These are phyloP conservation scores for Paraglomus brasilianum DNA, from an alignment of 192 early-diverging fungal species.

Conservation along the genomic window DNA sequence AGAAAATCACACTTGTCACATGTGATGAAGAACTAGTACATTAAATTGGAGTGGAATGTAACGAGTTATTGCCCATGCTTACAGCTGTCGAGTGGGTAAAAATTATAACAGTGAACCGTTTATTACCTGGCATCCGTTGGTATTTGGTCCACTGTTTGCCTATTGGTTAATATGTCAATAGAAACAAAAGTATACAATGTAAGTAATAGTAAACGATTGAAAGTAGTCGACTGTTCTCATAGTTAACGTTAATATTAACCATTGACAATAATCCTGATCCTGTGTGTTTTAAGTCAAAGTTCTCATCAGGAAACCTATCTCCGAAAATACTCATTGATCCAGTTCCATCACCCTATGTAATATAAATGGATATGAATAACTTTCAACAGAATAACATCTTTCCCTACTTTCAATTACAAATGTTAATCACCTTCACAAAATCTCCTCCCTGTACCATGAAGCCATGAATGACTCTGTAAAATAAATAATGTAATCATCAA, in stretches of 20 bases:
- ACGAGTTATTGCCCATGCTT: background rate
- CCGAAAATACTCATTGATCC: conserved; percentile 87
- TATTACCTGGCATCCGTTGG: conserved; percentile 81
- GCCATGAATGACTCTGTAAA: conserved; percentile 77
- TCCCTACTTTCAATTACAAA: background rate
- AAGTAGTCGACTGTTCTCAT: conserved; percentile 9
- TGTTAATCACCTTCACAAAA: conserved; percentile 66
- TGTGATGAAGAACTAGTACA: conserved; percentile 84
- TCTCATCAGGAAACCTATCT: conserved; percentile 76
- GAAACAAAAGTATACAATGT: background rate
- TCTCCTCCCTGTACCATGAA: conserved; percentile 96
- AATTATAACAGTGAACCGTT: too few relatives aligned
- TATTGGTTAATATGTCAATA: conserved; percentile 30
- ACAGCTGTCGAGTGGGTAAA: too few relatives aligned
- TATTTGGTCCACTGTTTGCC: conserved; percentile 83
- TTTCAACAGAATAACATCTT: conserved; percentile 2
- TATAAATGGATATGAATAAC: background rate
- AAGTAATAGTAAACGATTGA: background rate
- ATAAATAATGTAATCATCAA: background rate
- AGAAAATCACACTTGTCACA: conserved; percentile 83
- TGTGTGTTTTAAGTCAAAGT: conserved; percentile 83
- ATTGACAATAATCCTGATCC: conserved; percentile 83
- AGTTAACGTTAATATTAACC: conserved; percentile 52
- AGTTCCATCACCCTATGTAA: conserved; percentile 74
- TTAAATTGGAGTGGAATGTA: background rate